phyloP scores from a whole-genome alignment of 31 red algal genomes.

The Odonthalia washingtoniensis region DNA sequence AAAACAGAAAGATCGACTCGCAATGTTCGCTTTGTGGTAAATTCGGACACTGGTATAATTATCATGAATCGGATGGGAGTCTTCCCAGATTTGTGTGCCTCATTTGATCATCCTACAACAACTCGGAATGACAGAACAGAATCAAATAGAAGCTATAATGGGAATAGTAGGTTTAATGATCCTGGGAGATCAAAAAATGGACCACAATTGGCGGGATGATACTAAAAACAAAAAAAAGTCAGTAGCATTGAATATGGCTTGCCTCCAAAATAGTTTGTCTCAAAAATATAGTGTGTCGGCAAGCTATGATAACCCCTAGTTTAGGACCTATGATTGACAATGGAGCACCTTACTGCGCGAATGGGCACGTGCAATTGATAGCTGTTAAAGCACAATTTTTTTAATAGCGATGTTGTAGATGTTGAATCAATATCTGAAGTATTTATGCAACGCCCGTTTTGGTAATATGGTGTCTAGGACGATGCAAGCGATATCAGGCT shows the following conservation, averaged over 20 bases:
- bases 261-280: neutral
- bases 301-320: neutral
- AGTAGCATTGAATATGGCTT: neutral
- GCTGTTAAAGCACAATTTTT: neutral
- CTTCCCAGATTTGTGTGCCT: no score
- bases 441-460: constrained; percentile 14
- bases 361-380: constrained; percentile 16
- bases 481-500: constrained; percentile 10
- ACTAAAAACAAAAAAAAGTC: neutral
- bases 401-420: constrained; percentile 3
- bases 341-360: constrained; percentile 25
- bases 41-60: no score
- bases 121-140: no score
- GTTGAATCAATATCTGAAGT: constrained; percentile 24
- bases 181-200: neutral
- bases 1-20: no score
- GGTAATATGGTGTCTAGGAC: constrained; percentile 19
- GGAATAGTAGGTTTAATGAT: no score
- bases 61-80: no score
- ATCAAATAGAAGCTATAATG: no score
- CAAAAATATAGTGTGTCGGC: neutral
- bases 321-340: constrained; percentile 19
- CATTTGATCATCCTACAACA: no score
- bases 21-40: no score
- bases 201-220: neutral